These are phyloP conservation scores for Furcasterigmium sp. DNA, from an alignment of 2,329 filamentous ascomycete genomes.

Conservation along the genomic window DNA sequence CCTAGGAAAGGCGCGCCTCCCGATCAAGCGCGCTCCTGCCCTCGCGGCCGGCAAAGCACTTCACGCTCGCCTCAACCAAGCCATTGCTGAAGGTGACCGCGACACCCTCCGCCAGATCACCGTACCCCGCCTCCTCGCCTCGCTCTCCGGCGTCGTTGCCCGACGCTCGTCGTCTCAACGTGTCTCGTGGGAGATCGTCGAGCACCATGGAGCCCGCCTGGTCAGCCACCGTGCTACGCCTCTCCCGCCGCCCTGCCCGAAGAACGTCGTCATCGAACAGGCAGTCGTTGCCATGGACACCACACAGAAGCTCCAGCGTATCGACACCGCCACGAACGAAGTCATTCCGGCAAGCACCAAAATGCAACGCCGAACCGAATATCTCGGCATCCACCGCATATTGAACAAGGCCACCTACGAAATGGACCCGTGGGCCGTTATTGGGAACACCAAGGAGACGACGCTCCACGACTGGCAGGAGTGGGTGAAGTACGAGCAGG, in stretches of 20 bases:
- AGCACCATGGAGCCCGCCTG: conserved; percentile 45
- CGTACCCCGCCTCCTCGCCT: conserved; percentile 42
- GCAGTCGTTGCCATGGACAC: conserved; percentile 57
- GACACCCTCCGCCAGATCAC: conserved; percentile 47
- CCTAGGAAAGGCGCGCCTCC: conserved; percentile 34
- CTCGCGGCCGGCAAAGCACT: conserved; percentile 51
- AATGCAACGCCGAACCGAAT: conserved; percentile 54
- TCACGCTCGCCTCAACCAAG: conserved; percentile 56
- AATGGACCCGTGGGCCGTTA: conserved; percentile 54
- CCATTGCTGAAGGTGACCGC: conserved; percentile 54
- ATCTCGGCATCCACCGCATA: conserved; percentile 54
- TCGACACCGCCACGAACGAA: conserved; percentile 27
- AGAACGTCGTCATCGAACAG: conserved; percentile 41
- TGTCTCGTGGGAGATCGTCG: conserved; percentile 49
- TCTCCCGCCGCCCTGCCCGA: conserved; percentile 36
- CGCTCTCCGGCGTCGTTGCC: conserved; percentile 49
- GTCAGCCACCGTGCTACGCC: conserved; percentile 49
- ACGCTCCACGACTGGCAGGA: conserved; percentile 34
- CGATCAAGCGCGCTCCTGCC: conserved; percentile 34
- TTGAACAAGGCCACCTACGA: conserved; percentile 40
- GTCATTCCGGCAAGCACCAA: conserved; percentile 41
- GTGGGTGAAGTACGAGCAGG: neutral
- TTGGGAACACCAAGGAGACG: conserved; percentile 56
- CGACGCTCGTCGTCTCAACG: conserved; percentile 39
- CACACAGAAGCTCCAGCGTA: conserved; percentile 46